phyloP scores from a whole-genome alignment of 192 early-diverging fungal species.

The Umbelopsis vinacea region DNA sequence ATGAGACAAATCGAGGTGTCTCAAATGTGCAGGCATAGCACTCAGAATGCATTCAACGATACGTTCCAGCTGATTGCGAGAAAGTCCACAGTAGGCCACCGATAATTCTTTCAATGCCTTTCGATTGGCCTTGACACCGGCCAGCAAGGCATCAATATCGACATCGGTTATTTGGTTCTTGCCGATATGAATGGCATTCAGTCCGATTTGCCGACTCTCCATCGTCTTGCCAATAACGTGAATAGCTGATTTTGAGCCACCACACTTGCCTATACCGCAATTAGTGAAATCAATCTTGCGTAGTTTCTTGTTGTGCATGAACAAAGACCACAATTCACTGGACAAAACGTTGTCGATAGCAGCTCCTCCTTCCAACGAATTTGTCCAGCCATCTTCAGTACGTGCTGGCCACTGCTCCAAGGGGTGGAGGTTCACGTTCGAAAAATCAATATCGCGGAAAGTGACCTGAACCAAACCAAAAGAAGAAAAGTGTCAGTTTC shows the following conservation, averaged over 20 bases:
- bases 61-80: slow-evolving; percentile 10
- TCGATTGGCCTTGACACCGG: slow-evolving; percentile 17
- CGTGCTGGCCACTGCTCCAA: slow-evolving; percentile 25
- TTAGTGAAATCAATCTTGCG: slow-evolving; percentile 32
- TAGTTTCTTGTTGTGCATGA: slow-evolving; percentile 31
- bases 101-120: slow-evolving; percentile 27
- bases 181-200: slow-evolving; percentile 21
- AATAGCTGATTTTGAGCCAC: slow-evolving; percentile 18
- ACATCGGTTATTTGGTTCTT: background rate
- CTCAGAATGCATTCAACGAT: slow-evolving; percentile 6
- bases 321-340: slow-evolving; percentile 24
- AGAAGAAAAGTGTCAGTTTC: background rate
- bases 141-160: slow-evolving; percentile 17
- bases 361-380: background rate
- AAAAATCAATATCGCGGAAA: slow-evolving; percentile 29
- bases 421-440: slow-evolving; percentile 19
- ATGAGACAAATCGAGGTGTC: slow-evolving; percentile 10
- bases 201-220: slow-evolving; percentile 24
- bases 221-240: slow-evolving; percentile 24
- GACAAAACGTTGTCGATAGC: slow-evolving; percentile 22
- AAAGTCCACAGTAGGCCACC: slow-evolving; percentile 9
- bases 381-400: slow-evolving; percentile 29
- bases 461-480: slow-evolving; percentile 1
- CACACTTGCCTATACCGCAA: slow-evolving; percentile 21
- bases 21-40: slow-evolving; percentile 2